phyloP scores from a whole-genome alignment of 495 filamentous ascomycete species.

The Aspergillus cavernicola region DNA sequence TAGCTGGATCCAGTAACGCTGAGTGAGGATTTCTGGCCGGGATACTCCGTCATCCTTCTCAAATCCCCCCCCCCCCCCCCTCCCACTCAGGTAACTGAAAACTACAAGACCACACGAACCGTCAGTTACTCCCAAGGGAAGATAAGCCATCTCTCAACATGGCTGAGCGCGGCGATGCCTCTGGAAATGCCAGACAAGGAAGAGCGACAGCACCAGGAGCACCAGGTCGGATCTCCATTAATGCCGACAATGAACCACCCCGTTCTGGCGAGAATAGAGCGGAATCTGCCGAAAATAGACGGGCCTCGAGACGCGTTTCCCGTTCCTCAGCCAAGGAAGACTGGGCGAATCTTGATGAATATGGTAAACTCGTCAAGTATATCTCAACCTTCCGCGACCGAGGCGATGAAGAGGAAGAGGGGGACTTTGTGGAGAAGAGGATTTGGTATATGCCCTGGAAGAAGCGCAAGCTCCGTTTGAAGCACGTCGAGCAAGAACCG shows the following conservation, averaged over 20 bases:
- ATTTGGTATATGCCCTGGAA: constrained; percentile 57
- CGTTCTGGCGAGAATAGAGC: constrained; percentile 14
- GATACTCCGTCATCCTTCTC: background rate
- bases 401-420: constrained; percentile 22
- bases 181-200: constrained; percentile 17
- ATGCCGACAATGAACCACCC: background rate
- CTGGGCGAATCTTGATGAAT: constrained; percentile 43
- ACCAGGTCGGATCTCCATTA: constrained; percentile 13
- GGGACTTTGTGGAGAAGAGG: constrained; percentile 33
- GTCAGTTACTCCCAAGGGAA: constrained; percentile 4
- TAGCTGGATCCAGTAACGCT: too few relatives aligned
- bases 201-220: background rate
- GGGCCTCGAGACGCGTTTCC: constrained; percentile 33
- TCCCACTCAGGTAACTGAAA: background rate
- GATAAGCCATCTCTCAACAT: constrained; percentile 17
- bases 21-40: background rate
- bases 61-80: too few relatives aligned
- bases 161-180: constrained; percentile 16
- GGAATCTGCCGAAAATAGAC: constrained; percentile 13
- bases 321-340: constrained; percentile 39
- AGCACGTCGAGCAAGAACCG: constrained; percentile 25
- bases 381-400: constrained; percentile 60
- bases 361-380: constrained; percentile 57
- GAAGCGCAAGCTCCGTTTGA: constrained; percentile 49
- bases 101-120: constrained; percentile 5